Base-by-base conservation (phyloP, 306 rosid genomes). In the Trichosanthes truncata region DNA sequence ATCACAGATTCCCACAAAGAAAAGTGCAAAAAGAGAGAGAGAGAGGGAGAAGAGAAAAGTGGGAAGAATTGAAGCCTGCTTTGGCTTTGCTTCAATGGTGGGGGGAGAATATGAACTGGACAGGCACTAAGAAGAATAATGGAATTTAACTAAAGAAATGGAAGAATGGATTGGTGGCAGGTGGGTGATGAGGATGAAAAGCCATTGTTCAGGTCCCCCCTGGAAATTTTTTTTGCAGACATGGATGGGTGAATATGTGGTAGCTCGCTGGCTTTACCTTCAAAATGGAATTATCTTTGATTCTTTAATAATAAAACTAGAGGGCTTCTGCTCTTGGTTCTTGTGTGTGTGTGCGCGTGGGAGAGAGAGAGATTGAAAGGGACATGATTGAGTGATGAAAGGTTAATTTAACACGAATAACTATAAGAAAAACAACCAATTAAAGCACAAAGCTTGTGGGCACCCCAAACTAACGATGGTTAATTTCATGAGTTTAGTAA, bases 61-160 rank as follows among this genome's bases (percentile, higher is more conserved):
- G 29, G 33, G 29, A 31, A 35, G 57, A 29, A 36, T 35, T 52
- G 62, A 75, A 75, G 63, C 0, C 33, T 9, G 63, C 56, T 71
- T 73, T 73, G 43, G 52, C 3, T 74, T 74, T 48, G 78, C 78
- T 74, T 74, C 60, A 74, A 74, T 49, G 78, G 61, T 74, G 78
- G 78, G 59, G 36, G 78, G 78, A 74, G 78, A 74, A 74, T 74
- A 74, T 26, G 77, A 25, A 72, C 40, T 46, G 38, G 76, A 69
- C 55, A 69, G 35, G 55, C 56, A 72, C 6, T 7, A 15, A 72
- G 38, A 1, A 45, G 33, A 46, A 72, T 46, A 43, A 74, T 48
- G 43, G 26, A 74, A 46, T 25, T 49, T 17, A 74, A 25, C 1
- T 49, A 26, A 49, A 74, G 13, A 74, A 74, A 45, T 23, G 23